Evolutionary conservation across 1,284 basidiomycete genomes (phyloP).

Genomic region (Ceratobasidium sp.): DNA sequence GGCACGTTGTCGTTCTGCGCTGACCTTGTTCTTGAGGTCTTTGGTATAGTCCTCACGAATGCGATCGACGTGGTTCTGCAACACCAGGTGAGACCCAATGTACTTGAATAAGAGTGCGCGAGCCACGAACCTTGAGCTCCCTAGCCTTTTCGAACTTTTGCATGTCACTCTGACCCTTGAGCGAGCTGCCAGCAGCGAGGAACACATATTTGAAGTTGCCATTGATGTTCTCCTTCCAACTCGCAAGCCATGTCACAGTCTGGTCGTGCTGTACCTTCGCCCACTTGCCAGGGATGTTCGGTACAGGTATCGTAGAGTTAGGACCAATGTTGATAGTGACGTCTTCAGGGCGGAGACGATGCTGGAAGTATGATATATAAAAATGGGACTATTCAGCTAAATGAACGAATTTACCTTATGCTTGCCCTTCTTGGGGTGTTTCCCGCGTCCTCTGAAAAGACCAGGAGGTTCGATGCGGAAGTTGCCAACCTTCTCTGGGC

Average conservation of each 20-base stretch:
- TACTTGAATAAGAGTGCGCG: background rate
- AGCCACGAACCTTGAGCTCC: constrained; percentile 83
- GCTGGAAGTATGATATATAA: constrained; percentile 58
- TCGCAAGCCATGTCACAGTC: constrained; percentile 96
- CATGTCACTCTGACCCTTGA: constrained; percentile 97
- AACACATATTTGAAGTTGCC: constrained; percentile 96
- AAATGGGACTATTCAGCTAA: constrained; percentile 15
- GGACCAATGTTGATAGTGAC: constrained; percentile 93
- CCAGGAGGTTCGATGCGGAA: constrained; percentile 98
- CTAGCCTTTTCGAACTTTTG: constrained; percentile 96
- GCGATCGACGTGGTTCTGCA: constrained; percentile 87
- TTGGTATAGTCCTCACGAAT: constrained; percentile 87
- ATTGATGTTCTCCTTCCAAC: constrained; percentile 97
- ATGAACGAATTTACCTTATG: constrained; percentile 74
- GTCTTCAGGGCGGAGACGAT: constrained; percentile 89
- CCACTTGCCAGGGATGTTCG: constrained; percentile 90
- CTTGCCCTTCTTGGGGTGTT: constrained; percentile 97
- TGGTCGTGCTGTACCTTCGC: constrained; percentile 87
- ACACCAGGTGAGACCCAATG: background rate
- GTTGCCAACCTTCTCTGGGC: constrained; percentile 98
- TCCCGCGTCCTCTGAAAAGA: constrained; percentile 95
- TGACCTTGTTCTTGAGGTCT: constrained; percentile 89
- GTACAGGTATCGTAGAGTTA: constrained; percentile 75
- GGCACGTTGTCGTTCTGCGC: constrained; percentile 91
- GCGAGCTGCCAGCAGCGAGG: constrained; percentile 89